Conservation (phyloP, 768 basidiomycete species). For the Phanerochaete carnosa region DNA sequence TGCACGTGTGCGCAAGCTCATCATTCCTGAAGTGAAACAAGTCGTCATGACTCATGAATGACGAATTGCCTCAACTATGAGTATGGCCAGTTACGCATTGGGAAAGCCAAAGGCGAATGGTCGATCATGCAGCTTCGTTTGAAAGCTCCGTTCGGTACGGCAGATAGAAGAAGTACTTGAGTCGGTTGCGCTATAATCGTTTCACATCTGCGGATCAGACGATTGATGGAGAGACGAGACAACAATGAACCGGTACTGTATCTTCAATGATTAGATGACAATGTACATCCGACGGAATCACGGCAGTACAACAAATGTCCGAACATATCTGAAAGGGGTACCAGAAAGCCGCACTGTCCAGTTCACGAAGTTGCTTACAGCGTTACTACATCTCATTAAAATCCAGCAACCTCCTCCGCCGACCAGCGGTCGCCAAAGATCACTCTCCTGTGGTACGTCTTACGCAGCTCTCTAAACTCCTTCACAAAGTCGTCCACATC, state of each 20-base stretch:
- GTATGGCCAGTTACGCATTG: too few relatives aligned
- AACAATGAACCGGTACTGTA: background rate
- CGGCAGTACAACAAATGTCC: background rate
- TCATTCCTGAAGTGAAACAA: too few relatives aligned
- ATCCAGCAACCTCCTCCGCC: constrained; percentile 59
- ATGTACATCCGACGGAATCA: background rate
- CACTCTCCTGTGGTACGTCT: constrained; percentile 89
- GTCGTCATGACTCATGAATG: too few relatives aligned
- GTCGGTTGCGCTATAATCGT: too few relatives aligned
- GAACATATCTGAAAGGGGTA: background rate
- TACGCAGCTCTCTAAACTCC: constrained; percentile 83
- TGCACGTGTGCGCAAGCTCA: too few relatives aligned
- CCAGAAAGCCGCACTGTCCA: background rate
- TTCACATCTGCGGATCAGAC: too few relatives aligned
- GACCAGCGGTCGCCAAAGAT: constrained; percentile 91
- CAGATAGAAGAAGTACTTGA: too few relatives aligned
- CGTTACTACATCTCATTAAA: background rate
- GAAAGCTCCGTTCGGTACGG: too few relatives aligned
- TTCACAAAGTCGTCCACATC: constrained; percentile 86
- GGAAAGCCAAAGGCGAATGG: too few relatives aligned
- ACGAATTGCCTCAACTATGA: too few relatives aligned
- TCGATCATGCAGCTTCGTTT: too few relatives aligned
- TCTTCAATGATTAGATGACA: background rate
- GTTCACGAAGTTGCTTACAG: background rate
- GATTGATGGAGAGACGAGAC: too few relatives aligned